A percentile compares a stretch with the other conserved stretches of the same genome.
Conservation (phyloP, 805 yeast species). For the Myxozyma geophila region DNA sequence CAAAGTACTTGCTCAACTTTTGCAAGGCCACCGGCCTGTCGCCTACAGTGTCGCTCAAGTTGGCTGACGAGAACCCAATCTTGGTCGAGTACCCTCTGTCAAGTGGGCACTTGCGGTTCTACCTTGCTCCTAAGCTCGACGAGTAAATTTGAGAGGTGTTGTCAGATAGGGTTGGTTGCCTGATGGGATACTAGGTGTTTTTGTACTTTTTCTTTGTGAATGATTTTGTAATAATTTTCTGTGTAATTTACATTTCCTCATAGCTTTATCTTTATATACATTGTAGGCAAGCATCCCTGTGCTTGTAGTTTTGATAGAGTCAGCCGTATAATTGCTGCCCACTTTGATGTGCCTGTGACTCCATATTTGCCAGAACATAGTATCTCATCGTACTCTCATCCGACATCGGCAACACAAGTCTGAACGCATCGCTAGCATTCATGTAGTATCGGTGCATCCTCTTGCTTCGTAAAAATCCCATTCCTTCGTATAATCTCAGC, state of each 20-base stretch:
- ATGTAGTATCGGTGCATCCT: slow-evolving; percentile 84
- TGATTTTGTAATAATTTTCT: background rate
- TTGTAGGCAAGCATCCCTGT: background rate
- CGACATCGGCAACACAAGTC: slow-evolving; percentile 80
- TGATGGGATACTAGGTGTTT: slow-evolving; percentile 1
- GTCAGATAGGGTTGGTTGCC: background rate
- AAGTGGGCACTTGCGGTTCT: slow-evolving; percentile 92
- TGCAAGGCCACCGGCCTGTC: slow-evolving; percentile 87
- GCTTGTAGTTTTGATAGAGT: background rate
- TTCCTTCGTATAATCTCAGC: slow-evolving; percentile 65
- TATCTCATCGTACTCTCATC: slow-evolving; percentile 61
- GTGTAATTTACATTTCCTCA: background rate
- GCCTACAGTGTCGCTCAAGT: slow-evolving; percentile 74
- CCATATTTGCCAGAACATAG: slow-evolving; percentile 14
- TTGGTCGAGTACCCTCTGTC: slow-evolving; percentile 88
- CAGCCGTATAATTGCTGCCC: background rate
- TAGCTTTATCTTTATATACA: background rate
- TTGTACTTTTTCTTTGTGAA: background rate
- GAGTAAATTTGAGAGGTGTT: slow-evolving; percentile 48
- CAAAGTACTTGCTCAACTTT: slow-evolving; percentile 87
- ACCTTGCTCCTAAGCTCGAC: slow-evolving; percentile 96
- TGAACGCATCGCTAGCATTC: slow-evolving; percentile 90
- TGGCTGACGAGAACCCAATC: slow-evolving; percentile 92
- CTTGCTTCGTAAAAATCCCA: slow-evolving; percentile 76
- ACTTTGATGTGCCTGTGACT: background rate